Conservation (phyloP, 257 asterid genomes). For the Solanum dulcamara region DNA sequence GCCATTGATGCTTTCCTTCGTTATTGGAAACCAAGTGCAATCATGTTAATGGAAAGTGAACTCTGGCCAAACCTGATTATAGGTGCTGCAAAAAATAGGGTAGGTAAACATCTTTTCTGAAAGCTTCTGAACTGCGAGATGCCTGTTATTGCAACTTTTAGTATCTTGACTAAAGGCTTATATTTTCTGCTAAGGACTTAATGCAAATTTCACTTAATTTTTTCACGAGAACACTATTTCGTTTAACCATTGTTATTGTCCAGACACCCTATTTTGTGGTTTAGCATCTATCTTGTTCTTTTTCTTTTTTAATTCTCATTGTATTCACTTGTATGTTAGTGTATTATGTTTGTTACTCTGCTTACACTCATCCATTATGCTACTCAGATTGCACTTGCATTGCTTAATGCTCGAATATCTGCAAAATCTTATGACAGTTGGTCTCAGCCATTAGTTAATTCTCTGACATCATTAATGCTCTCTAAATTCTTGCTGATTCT, state of each 20-base stretch:
- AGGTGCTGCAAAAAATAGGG: conserved; percentile 60
- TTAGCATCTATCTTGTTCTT: neutral
- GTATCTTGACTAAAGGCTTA: neutral
- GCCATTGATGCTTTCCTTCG: conserved; percentile 64
- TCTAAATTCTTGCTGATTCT: conserved; percentile 75
- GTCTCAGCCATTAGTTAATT: conserved; percentile 53
- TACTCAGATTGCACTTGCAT: conserved; percentile 53
- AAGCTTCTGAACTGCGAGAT: neutral
- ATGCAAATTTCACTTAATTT: neutral
- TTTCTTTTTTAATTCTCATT: neutral
- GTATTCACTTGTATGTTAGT: neutral
- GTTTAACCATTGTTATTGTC: neutral
- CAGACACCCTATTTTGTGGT: neutral
- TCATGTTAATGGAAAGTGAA: conserved; percentile 80
- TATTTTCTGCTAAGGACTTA: neutral
- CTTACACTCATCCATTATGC: neutral
- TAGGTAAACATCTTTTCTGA: conserved; percentile 16
- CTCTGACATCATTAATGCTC: conserved; percentile 58
- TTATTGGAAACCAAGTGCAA: conserved; percentile 79
- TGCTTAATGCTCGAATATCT: conserved; percentile 86
- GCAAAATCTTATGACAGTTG: conserved; percentile 50
- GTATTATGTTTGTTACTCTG: neutral
- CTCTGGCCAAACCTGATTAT: conserved; percentile 91
- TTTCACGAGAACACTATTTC: neutral
- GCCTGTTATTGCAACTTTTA: neutral